These are phyloP conservation scores for Amanita muscaria DNA, from an alignment of 768 basidiomycete species.

Conservation along the genomic window DNA sequence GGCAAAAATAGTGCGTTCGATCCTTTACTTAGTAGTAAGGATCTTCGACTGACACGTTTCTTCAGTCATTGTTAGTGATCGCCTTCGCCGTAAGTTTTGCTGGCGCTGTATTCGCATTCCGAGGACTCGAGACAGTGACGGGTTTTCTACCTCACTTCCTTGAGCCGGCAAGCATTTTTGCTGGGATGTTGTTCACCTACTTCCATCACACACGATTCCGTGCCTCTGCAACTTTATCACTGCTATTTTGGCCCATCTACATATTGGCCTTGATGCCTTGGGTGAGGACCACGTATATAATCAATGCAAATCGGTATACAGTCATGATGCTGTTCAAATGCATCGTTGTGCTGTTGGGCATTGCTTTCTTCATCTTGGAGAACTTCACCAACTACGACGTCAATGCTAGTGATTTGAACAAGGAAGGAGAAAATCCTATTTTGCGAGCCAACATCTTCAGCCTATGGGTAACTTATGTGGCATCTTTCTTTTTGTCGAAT, in stretches of 20 bases:
- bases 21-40: background rate
- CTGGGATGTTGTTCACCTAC: constrained; percentile 44
- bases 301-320: constrained; percentile 21
- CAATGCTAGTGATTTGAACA: constrained; percentile 17
- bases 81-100: constrained; percentile 39
- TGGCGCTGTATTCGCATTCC: constrained; percentile 32
- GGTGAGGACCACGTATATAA: constrained; percentile 45
- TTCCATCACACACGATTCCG: constrained; percentile 65
- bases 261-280: constrained; percentile 41
- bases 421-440: constrained; percentile 56
- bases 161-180: constrained; percentile 44
- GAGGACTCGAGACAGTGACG: constrained; percentile 27
- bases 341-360: constrained; percentile 33
- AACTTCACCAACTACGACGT: constrained; percentile 55
- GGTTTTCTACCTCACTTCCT: constrained; percentile 46
- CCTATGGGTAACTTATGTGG: constrained; percentile 39
- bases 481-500: background rate
- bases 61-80: constrained; percentile 38
- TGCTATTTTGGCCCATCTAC: constrained; percentile 81
- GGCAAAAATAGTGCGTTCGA: constrained; percentile 56
- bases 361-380: constrained; percentile 56
- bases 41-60: background rate
- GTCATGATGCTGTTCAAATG: constrained; percentile 38
- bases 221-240: constrained; percentile 59
- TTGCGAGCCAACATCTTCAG: constrained; percentile 77